Evolutionary conservation across 495 filamentous ascomycete genomes (phyloP).

Genomic region (Chaetomium fimeti): DNA sequence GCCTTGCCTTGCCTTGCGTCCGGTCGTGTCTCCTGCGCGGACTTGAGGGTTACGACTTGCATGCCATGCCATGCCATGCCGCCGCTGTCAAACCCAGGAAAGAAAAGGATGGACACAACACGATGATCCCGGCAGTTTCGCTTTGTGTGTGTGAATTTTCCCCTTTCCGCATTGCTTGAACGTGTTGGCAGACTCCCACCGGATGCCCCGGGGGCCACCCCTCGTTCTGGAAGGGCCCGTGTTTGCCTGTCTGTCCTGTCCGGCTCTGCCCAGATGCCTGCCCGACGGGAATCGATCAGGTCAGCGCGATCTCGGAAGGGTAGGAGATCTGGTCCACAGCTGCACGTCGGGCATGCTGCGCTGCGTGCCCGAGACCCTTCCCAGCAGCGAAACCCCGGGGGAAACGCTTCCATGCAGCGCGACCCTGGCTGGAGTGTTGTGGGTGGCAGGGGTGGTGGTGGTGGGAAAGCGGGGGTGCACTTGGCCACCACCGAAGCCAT

Average conservation of each 20-base stretch:
- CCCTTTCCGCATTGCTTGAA: neutral
- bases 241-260: neutral
- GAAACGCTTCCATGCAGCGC: conserved; percentile 23
- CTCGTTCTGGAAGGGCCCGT: conserved; percentile 4
- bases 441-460: conserved; percentile 13
- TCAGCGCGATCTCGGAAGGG: conserved; percentile 12
- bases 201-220: no score
- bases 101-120: neutral
- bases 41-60: conserved; percentile 7
- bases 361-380: conserved; percentile 7
- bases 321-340: conserved; percentile 13
- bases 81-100: conserved; percentile 17
- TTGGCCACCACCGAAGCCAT: neutral
- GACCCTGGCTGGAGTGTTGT: conserved; percentile 1
- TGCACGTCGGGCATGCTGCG: conserved; percentile 12
- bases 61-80: neutral
- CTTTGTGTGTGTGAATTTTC: neutral
- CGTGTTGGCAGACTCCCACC: no score
- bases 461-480: conserved; percentile 1
- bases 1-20: conserved; percentile 25
- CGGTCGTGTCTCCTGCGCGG: conserved; percentile 21
- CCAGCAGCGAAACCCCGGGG: neutral
- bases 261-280: neutral
- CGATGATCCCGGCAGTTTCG: neutral
- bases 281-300: conserved; percentile 1